These are phyloP conservation scores for Eimeria maxima DNA, from an alignment of 169 alveolate genomes.

Conservation along the genomic window DNA sequence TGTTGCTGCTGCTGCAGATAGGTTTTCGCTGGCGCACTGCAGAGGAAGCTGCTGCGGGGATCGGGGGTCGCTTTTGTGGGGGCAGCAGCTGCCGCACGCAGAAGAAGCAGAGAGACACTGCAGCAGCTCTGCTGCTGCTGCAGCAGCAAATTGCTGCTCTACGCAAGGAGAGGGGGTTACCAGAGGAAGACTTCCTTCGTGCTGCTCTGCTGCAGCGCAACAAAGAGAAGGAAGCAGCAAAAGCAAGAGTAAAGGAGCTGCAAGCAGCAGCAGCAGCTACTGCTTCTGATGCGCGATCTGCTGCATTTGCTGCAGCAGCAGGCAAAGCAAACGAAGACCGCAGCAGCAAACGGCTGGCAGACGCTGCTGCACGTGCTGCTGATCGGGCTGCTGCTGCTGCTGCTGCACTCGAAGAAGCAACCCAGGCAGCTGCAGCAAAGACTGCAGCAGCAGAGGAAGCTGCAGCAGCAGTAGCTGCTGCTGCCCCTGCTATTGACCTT, in stretches of 20 bases:
- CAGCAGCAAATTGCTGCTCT: conserved; percentile 38
- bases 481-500: conserved; percentile 22
- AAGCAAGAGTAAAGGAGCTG: not conserved
- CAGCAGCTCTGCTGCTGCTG: conserved; percentile 21
- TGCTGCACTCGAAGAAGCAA: conserved; percentile 1
- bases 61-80: conserved; percentile 1
- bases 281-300: conserved; percentile 32
- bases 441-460: conserved; percentile 40
- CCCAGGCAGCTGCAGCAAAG: conserved; percentile 13
- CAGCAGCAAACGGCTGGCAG: not conserved
- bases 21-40: conserved; percentile 42
- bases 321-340: not conserved
- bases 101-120: conserved; percentile 22
- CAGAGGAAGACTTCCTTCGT: not conserved
- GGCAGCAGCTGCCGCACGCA: conserved; percentile 44
- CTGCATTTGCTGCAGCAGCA: conserved; percentile 45
- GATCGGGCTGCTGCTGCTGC: conserved; percentile 42
- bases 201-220: conserved; percentile 29
- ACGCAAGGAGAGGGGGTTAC: conserved; percentile 16
- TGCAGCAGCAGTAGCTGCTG: conserved; percentile 41
- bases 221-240: conserved; percentile 12
- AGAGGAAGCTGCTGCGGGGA: not conserved
- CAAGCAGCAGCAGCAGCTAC: conserved; percentile 15
- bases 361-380: conserved; percentile 45
- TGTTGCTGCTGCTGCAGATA: conserved; percentile 31